Evolutionary conservation across 176 grass and related monocot species (phyloP), one percentile per base, ranked within the genome.

Genomic region (Miscanthus lutarioriparius): DNA sequence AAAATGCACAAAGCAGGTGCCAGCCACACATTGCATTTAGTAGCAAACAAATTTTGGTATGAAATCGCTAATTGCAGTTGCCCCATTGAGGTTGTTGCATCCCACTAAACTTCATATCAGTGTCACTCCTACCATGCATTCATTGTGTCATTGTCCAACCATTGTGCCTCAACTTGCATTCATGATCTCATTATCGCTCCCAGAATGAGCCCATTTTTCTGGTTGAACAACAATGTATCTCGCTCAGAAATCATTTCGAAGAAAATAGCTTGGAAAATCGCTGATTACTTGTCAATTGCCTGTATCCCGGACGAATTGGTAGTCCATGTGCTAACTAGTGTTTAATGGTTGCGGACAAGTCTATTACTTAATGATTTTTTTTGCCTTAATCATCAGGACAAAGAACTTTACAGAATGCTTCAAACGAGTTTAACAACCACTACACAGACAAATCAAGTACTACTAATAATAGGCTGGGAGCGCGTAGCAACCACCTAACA

Each of bases 11-110:
- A 53, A 53, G 49, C 49, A 53, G 49, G 49, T 53, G 19, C 48
- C 26, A 84, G 84, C 25, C 28, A 86, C 70, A 49, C 25, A 65
- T 56, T 69, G 86, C 85, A 94, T 88, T 77, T 49, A 80, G 63
- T 75, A 89, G 71, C 85, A 79, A 25, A 43, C 59, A 64, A 77
- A 88, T 72, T 14, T 84, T 75, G 80, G 89, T 91, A 30, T 19
- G 67, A 11, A 28, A 27, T 67, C 65, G 74, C 79, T 76, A 83
- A 76, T 45, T 59, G 45, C 62, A 64, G 70, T 68, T 78, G 64
- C 45, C 23, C 26, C 28, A 70, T 27, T 44, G 44, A 51, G 56
- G 85, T 78, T 85, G 58, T 54, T 74, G 77, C 65, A 71, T 87
- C 59, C 53, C 40, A 32, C 40, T 67, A 28, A 23, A 65, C 19